These are phyloP conservation scores for Zygoascus biomembranicola DNA, from an alignment of 805 yeast species.

Conservation along the genomic window DNA sequence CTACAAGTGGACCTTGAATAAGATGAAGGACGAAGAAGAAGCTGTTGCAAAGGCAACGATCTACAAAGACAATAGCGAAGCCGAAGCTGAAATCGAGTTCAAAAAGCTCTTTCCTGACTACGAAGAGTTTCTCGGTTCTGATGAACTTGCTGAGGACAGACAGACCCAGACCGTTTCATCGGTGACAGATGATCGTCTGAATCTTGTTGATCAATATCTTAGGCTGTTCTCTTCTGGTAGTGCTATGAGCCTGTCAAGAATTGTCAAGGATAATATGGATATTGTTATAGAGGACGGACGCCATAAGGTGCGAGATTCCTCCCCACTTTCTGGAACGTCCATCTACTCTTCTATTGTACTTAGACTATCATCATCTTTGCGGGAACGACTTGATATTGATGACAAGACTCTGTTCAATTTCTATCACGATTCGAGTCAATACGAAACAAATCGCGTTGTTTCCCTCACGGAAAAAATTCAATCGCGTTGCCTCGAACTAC, in stretches of 20 bases:
- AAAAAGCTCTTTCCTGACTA: constrained; percentile 77
- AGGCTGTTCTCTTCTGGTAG: neutral
- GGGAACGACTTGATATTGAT: neutral
- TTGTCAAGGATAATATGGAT: neutral
- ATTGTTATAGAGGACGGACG: neutral
- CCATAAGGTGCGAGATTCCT: neutral
- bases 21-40: constrained; percentile 57
- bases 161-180: neutral
- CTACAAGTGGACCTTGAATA: constrained; percentile 74
- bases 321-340: neutral
- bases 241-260: too few relatives aligned
- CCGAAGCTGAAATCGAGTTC: constrained; percentile 75
- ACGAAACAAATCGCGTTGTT: constrained; percentile 56
- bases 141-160: constrained; percentile 27
- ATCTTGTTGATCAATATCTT: constrained; percentile 1
- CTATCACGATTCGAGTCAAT: constrained; percentile 53
- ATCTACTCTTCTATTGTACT: neutral
- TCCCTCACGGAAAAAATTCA: constrained; percentile 37
- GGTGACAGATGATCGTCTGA: neutral
- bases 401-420: constrained; percentile 37
- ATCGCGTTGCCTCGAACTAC: constrained; percentile 38
- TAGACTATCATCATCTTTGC: neutral
- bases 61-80: constrained; percentile 56
- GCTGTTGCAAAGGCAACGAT: constrained; percentile 52
- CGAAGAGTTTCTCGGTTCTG: constrained; percentile 44